Base-by-base conservation (phyloP, 139 green algal genomes). In the Penium margaritaceum region DNA sequence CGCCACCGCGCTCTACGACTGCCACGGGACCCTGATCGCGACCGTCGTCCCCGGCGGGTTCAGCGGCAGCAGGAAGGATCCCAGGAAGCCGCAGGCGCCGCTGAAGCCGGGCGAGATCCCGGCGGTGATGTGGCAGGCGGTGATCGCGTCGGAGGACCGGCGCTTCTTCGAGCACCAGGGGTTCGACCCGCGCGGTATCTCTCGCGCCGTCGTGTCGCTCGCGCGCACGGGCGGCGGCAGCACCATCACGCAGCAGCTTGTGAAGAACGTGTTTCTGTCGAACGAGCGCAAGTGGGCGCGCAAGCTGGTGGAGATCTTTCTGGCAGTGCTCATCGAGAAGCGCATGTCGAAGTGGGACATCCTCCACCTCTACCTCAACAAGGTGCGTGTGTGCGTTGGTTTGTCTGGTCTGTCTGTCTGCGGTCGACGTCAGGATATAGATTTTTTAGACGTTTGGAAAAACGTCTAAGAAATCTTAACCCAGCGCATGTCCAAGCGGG, bases 211-310 rank as follows among this genome's bases (percentile, higher is more conserved):
- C 0, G 3, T 85, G 12, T 80, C 78, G 12, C 33, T 85, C 1
- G 84, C 83, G 1, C 44, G 33, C n/a, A 39, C 24, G 24, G 84
- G 84, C 3, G 84, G 84, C 21, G 84, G 84, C n/a, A 84, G 70
- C 35, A 89, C 84, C 21, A 85, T 89, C 71, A 89, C 84, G 21
- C 84, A 89, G 74, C 84, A 82, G 75, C 72, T 85, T 58, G 75
- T 86, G 41, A 89, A 89, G 77, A 89, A 89, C 78, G 38, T 83
- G 58, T 74, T 87, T 57, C 74, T 89, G 17, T 74, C 63, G 15
- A 74, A 80, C 29, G 77, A 82, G 21, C 72, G 83, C 51, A 84
- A 81, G 27, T 68, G 86, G 34, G 69, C 83, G 41, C 75, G 83
- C 44, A 88, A 88, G 79, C 30, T 86, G 19, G 74, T 84, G 37